A percentile compares a stretch with the other conserved stretches of the same genome.
phyloP scores from a whole-genome alignment of 2,329 filamentous ascomycete species.

The Botrytis medusae region DNA sequence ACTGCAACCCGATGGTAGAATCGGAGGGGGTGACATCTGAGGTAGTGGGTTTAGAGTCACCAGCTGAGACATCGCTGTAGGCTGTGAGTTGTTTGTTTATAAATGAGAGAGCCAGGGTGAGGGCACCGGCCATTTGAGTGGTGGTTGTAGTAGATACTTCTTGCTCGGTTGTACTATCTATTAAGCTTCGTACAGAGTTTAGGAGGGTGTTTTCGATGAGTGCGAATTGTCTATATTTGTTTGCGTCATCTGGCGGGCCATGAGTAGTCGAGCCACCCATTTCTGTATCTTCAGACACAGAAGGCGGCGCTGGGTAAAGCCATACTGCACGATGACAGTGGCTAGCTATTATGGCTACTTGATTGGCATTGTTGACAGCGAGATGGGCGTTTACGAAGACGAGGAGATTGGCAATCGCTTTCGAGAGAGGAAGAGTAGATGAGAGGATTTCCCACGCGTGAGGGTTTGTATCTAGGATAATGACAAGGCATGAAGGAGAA shows the following conservation, averaged over 20 bases:
- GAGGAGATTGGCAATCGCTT: constrained; percentile 83
- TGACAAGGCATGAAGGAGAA: constrained; percentile 78
- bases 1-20: constrained; percentile 57
- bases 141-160: constrained; percentile 69
- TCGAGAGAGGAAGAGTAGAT: constrained; percentile 72
- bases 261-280: constrained; percentile 52
- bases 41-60: constrained; percentile 34
- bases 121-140: constrained; percentile 85
- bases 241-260: constrained; percentile 50
- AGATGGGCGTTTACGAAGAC: constrained; percentile 97
- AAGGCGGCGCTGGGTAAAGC: constrained; percentile 70
- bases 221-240: constrained; percentile 92
- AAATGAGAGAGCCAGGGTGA: constrained; percentile 85
- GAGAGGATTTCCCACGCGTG: constrained; percentile 85
- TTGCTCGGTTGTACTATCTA: constrained; percentile 63
- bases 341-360: constrained; percentile 86
- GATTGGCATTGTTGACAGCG: constrained; percentile 89
- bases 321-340: constrained; percentile 84
- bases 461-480: constrained; percentile 95
- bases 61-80: constrained; percentile 42
- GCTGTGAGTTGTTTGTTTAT: constrained; percentile 67
- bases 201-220: constrained; percentile 81
- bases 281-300: constrained; percentile 51
- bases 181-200: constrained; percentile 68
- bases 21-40: constrained; percentile 30